phyloP scores from a whole-genome alignment of 371 early-diverging fungal species.

The Mucor racemosus region DNA sequence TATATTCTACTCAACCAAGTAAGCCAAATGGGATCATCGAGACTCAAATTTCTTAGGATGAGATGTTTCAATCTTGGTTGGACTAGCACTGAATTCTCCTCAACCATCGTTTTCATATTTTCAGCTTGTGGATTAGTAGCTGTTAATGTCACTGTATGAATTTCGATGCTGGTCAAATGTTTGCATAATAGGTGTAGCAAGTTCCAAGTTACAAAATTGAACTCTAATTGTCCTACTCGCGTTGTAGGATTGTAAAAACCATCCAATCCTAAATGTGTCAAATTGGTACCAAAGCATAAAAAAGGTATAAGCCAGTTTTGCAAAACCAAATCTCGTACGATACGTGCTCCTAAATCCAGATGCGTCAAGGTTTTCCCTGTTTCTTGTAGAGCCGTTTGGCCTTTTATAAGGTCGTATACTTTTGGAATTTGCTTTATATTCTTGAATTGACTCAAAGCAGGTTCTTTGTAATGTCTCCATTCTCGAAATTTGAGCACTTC shows the following conservation, averaged over 20 bases:
- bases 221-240: not conserved
- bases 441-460: not conserved
- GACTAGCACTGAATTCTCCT: not conserved
- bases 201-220: constrained; percentile 4
- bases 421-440: constrained; percentile 13
- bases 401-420: not conserved
- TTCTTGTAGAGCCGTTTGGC: not conserved
- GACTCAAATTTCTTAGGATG: not conserved
- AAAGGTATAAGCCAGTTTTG: constrained; percentile 5
- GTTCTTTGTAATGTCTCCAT: constrained; percentile 13
- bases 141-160: not conserved
- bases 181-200: not conserved
- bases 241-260: constrained; percentile 10
- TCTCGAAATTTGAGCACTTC: constrained; percentile 10
- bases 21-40: constrained; percentile 14
- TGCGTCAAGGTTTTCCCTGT: constrained; percentile 7
- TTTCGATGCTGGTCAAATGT: not conserved
- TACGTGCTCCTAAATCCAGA: constrained; percentile 1
- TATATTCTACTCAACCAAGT: constrained; percentile 8
- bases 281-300: not conserved
- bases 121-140: not conserved
- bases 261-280: constrained; percentile 18
- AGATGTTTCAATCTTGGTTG: constrained; percentile 8
- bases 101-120: not conserved
- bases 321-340: constrained; percentile 55